phyloP scores from a whole-genome alignment of 768 basidiomycete genomes.

The Dentipellis sp. region DNA sequence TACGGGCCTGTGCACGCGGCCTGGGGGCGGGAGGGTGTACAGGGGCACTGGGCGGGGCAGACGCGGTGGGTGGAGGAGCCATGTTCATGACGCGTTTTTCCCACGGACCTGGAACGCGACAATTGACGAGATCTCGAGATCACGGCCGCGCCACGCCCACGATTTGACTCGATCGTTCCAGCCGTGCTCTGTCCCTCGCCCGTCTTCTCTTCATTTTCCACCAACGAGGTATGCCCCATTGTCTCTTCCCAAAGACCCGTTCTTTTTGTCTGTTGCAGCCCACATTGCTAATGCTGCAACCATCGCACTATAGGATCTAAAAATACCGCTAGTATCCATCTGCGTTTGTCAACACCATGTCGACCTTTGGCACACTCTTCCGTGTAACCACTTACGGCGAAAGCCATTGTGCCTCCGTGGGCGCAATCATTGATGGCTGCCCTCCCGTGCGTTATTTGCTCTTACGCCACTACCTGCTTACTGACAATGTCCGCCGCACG shows the following conservation, averaged over 20 bases:
- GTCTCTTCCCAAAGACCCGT: too few species aligned
- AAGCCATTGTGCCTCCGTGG: constrained; percentile 94
- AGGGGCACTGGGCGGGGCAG: constrained; percentile 1
- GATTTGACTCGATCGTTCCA: background rate
- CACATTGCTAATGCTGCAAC: too few species aligned
- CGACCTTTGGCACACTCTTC: constrained; percentile 85
- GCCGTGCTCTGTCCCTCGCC: background rate
- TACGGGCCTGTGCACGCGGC: constrained; percentile 19
- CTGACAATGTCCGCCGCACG: background rate
- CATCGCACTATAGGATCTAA: too few species aligned
- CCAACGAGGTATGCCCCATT: too few species aligned
- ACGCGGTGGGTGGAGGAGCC: constrained; percentile 5
- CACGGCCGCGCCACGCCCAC: background rate
- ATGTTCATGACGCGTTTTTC: constrained; percentile 1
- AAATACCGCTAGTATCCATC: too few species aligned
- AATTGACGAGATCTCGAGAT: background rate
- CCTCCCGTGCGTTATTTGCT: constrained; percentile 61
- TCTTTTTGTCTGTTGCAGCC: too few species aligned
- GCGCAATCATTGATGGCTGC: constrained; percentile 95
- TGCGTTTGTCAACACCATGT: constrained; percentile 43
- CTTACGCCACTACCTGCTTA: background rate
- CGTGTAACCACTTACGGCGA: constrained; percentile 97
- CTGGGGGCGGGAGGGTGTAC: constrained; percentile 5
- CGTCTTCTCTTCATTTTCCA: background rate
- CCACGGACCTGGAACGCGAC: background rate